These are phyloP conservation scores for Arthrobotrys musiformis DNA, from an alignment of 2,329 filamentous ascomycete genomes.

Conservation along the genomic window DNA sequence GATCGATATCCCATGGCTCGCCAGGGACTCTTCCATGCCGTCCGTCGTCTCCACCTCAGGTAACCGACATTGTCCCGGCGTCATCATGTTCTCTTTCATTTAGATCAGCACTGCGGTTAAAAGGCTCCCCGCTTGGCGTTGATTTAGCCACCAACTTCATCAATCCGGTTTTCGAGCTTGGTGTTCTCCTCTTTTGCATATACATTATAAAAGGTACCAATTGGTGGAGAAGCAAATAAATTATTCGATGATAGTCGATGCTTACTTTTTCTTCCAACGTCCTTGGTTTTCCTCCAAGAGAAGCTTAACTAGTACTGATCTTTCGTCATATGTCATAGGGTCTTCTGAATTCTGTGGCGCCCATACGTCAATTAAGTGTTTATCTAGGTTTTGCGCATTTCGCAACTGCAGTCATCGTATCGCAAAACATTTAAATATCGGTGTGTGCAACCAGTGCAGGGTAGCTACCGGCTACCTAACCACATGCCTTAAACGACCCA, in stretches of 20 bases:
- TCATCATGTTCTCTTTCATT: neutral
- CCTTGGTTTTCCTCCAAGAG: neutral
- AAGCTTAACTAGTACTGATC: neutral
- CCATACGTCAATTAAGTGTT: neutral
- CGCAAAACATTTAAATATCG: neutral
- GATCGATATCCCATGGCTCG: too few relatives aligned
- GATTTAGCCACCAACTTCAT: conserved; percentile 5
- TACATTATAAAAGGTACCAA: neutral
- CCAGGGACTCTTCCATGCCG: neutral
- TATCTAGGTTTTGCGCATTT: neutral
- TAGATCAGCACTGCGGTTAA: conserved; percentile 14
- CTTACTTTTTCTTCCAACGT: too few relatives aligned
- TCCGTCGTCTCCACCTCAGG: neutral
- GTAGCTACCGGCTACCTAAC: neutral
- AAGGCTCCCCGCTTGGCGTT: neutral
- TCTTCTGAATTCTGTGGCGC: neutral
- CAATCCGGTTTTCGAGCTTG: conserved; percentile 18
- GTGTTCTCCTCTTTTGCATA: neutral
- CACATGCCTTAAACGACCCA: conserved; percentile 3
- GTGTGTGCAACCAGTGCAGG: neutral
- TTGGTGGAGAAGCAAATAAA: too few relatives aligned
- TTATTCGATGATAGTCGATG: too few relatives aligned
- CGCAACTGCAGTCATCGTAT: neutral
- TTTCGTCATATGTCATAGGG: conserved; percentile 26
- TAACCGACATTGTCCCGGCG: neutral